Base-by-base conservation (phyloP, 1,284 basidiomycete species). In the Rhodotorula sp. region DNA sequence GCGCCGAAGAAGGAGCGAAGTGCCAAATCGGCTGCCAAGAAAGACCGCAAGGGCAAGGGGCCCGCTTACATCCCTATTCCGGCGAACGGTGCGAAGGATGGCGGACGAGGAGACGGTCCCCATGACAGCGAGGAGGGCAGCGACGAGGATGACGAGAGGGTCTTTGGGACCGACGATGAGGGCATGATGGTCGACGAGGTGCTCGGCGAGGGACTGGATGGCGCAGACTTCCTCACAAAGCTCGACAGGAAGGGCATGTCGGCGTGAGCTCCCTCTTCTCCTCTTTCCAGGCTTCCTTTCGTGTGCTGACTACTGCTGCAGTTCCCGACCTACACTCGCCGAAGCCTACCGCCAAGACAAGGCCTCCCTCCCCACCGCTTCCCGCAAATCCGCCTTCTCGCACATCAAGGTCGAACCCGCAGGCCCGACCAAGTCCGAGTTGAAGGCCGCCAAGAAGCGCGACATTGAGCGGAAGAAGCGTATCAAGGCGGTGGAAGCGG, bases 191-290 rank as follows among this genome's bases (percentile, higher is more conserved):
- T 72, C 52, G 72, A 70, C 52, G 63, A 66, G 44, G 72, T 74
- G 37, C 51, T 68, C 4, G 60, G 60, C 1, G 70, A 65, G 18
- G 69, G 53, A 54, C 20, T 47, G 24, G 68, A 71, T 13, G 68
- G 67, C 8, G 68, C 68, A 13, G 67, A 67, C 2, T 75, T 75
- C 67, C 58, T 75, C 47, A 70, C 64, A 18, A 62, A 34, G 44
- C 53, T 75, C 26, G 73, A 75, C 59, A 58, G 67, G 59, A 72
- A 72, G 59, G 73, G 71, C n/a, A 75, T 75, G 64, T 60, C 71
- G 26, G 62, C 65, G 73, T 75, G 47, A 58, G 73, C 72, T 11
- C n/a, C 8, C 16, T 18, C 55, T 28, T 1, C 53, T 20, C 20
- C 30, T 5, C 15, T 34, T 31, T 24, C 30, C 40, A 13, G 40